Evolutionary conservation across 2,329 filamentous ascomycete genomes (phyloP).

Genomic region (Didymella segeticola): DNA sequence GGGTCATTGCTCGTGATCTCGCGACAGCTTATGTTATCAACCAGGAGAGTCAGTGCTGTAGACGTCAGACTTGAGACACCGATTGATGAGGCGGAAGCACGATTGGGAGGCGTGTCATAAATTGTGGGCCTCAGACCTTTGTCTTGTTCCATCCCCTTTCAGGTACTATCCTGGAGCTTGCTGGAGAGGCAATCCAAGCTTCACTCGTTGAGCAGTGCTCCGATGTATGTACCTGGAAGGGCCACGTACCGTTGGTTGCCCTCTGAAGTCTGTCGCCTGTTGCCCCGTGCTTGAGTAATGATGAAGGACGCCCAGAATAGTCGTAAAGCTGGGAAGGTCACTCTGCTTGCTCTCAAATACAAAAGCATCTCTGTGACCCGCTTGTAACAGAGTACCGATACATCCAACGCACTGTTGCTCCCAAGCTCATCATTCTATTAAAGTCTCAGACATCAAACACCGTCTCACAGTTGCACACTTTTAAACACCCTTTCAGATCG

Average conservation of each 20-base stretch:
- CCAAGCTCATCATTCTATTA: slow-evolving; percentile 22
- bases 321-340: slow-evolving; percentile 21
- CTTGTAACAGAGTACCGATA: slow-evolving; percentile 29
- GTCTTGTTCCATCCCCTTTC: slow-evolving; percentile 38
- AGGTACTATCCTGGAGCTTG: slow-evolving; percentile 37
- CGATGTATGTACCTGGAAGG: slow-evolving; percentile 32
- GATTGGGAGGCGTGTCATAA: slow-evolving; percentile 36
- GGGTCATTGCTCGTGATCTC: slow-evolving; percentile 23
- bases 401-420: slow-evolving; percentile 26
- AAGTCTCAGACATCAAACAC: slow-evolving; percentile 29
- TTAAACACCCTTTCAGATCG: slow-evolving; percentile 21
- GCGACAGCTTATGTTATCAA: slow-evolving; percentile 33
- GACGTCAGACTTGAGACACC: slow-evolving; percentile 40
- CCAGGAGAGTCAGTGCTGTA: slow-evolving; percentile 27
- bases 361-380: slow-evolving; percentile 27
- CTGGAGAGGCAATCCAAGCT: slow-evolving; percentile 38
- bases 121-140: slow-evolving; percentile 28
- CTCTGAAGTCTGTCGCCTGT: slow-evolving; percentile 36
- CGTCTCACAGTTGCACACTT: slow-evolving; percentile 25
- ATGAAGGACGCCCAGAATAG: slow-evolving; percentile 28
- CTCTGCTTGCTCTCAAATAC: slow-evolving; percentile 26
- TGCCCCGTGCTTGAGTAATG: slow-evolving; percentile 36
- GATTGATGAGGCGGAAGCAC: slow-evolving; percentile 37
- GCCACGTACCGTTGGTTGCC: slow-evolving; percentile 44
- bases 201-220: slow-evolving; percentile 43